Evolutionary conservation across 208 protist species (phyloP).

Genomic region (Naegleria lovaniensis): DNA sequence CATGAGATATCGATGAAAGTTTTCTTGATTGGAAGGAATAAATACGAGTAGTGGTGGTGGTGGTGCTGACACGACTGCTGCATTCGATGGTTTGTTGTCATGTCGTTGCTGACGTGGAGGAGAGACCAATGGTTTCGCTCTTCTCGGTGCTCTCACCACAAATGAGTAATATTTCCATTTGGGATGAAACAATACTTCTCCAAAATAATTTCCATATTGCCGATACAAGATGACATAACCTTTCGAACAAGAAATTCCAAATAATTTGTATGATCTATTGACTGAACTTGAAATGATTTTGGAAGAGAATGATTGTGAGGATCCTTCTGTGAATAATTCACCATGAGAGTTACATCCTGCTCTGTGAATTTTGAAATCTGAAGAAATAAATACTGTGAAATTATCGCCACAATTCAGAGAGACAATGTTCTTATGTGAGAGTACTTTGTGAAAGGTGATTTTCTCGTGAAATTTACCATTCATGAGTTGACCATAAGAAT

Average conservation of each 20-base stretch:
- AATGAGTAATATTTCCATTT: background rate
- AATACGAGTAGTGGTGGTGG: too few species aligned
- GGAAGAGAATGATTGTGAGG: background rate
- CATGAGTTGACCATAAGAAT: background rate
- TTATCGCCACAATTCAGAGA: background rate
- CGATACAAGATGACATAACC: background rate
- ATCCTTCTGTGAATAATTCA: background rate
- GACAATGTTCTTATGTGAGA: background rate
- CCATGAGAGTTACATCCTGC: background rate
- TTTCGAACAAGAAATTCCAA: background rate
- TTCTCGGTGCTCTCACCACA: background rate
- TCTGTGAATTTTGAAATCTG: background rate
- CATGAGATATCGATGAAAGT: background rate
- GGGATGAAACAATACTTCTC: background rate
- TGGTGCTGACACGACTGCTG: too few species aligned
- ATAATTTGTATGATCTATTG: background rate
- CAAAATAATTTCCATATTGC: background rate
- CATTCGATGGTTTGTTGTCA: background rate
- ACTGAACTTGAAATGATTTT: background rate
- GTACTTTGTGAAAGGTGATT: background rate
- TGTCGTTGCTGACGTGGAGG: background rate
- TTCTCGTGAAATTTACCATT: background rate
- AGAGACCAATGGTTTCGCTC: too few species aligned
- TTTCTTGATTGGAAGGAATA: background rate
- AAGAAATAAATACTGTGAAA: background rate